phyloP scores from a whole-genome alignment of 805 yeast genomes.

The Cyberlindnera galapagoensis region DNA sequence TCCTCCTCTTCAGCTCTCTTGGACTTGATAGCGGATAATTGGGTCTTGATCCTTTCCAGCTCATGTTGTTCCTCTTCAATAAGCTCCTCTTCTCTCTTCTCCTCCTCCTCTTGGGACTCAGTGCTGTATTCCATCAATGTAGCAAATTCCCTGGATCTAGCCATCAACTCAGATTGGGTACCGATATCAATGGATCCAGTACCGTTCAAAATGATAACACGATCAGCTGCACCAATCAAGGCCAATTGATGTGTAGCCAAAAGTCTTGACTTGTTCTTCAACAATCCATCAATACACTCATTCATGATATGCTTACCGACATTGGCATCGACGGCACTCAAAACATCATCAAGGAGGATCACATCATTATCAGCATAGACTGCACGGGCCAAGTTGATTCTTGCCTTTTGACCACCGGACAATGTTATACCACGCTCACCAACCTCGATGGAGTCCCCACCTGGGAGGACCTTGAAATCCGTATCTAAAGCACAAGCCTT shows the following conservation, averaged over 20 bases:
- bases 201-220: conserved; percentile 55
- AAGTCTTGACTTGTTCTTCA: conserved; percentile 56
- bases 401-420: conserved; percentile 88
- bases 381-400: conserved; percentile 73
- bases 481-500: conserved; percentile 59
- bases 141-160: conserved; percentile 39
- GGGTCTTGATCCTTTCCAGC: conserved; percentile 14
- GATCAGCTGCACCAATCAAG: conserved; percentile 61
- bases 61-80: conserved; percentile 26
- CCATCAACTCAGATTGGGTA: conserved; percentile 45
- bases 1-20: conserved; percentile 18
- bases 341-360: conserved; percentile 67
- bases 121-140: conserved; percentile 44
- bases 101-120: conserved; percentile 26
- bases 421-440: conserved; percentile 83
- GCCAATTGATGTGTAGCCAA: conserved; percentile 83
- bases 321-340: conserved; percentile 82
- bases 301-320: conserved; percentile 78
- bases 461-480: conserved; percentile 62
- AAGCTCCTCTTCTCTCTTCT: conserved; percentile 19
- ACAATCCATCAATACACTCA: conserved; percentile 54
- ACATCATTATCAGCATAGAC: conserved; percentile 67
- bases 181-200: conserved; percentile 65
- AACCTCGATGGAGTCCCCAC: conserved; percentile 72
- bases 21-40: conserved; percentile 18